phyloP scores from a whole-genome alignment of 306 rosid species.

The Macrotyloma uniflorum region DNA sequence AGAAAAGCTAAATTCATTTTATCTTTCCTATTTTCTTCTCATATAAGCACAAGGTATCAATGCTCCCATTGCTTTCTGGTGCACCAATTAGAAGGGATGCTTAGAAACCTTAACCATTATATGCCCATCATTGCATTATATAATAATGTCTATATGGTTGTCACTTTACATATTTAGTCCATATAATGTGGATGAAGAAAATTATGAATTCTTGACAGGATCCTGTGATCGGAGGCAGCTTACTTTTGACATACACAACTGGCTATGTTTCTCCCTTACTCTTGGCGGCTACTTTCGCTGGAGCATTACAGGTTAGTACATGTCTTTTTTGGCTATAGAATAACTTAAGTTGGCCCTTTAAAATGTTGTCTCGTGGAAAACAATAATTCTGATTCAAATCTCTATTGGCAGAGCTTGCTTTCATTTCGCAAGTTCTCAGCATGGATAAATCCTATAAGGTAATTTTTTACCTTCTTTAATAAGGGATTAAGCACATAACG shows the following conservation, averaged over 20 bases:
- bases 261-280: conserved; percentile 91
- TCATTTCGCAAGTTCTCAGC: conserved; percentile 90
- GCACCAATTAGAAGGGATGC: conserved; percentile 16
- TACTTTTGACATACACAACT: conserved; percentile 87
- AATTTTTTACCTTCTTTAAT: conserved; percentile 16
- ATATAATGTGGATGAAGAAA: conserved; percentile 18
- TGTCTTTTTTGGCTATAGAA: not conserved
- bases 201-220: conserved; percentile 55
- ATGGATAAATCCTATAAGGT: conserved; percentile 95
- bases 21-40: no score
- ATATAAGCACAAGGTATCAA: no score
- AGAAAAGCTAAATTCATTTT: no score
- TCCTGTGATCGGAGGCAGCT: conserved; percentile 89
- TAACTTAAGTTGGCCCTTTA: not conserved
- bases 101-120: conserved; percentile 4
- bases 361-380: not conserved
- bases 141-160: conserved; percentile 8
- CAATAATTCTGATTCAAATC: conserved; percentile 34
- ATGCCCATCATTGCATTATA: conserved; percentile 10
- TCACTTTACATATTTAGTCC: conserved; percentile 17
- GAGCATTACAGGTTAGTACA: conserved; percentile 79
- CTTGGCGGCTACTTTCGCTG: conserved; percentile 94
- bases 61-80: conserved; percentile 9
- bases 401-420: conserved; percentile 69
- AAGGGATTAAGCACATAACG: not conserved